A percentile compares a stretch with the other conserved stretches of the same genome.
Conservation (phyloP, 176 grass and related monocot species). For the Carex myosuroides region DNA sequence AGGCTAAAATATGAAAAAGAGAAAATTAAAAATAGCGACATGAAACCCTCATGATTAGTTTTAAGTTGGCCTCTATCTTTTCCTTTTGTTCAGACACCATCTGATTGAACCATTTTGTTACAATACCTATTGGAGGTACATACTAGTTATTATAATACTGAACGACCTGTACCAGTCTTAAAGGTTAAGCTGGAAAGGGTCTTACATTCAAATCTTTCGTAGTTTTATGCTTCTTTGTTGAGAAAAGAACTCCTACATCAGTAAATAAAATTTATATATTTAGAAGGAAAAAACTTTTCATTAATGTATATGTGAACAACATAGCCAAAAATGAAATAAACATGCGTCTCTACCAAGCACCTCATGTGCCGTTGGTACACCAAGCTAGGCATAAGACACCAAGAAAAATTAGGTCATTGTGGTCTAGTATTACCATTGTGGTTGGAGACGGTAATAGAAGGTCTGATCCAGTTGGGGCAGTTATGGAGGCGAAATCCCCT, state of each 20-base stretch:
- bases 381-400: background rate
- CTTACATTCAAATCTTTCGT: conserved; percentile 93
- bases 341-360: background rate
- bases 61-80: background rate
- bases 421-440: conserved; percentile 44
- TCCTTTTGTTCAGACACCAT: background rate
- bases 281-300: background rate
- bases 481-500: conserved; percentile 97
- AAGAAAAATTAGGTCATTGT: background rate
- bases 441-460: conserved; percentile 86
- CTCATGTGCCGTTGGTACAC: background rate
- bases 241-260: conserved; percentile 78
- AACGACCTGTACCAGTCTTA: background rate
- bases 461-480: conserved; percentile 93
- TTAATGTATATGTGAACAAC: background rate
- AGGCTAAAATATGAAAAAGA: conserved; percentile 50
- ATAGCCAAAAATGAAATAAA: conserved; percentile 5
- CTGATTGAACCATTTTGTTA: background rate
- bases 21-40: background rate
- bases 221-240: conserved; percentile 92
- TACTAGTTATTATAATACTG: background rate
- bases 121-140: background rate
- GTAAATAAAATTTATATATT: conserved; percentile 4
- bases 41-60: background rate
- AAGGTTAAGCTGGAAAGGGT: conserved; percentile 7